Percentiles rank a stretch among this genome's conserved stretches.
phyloP scores from a whole-genome alignment of 78 protist species.

The Chrysochromulina tobinii region DNA sequence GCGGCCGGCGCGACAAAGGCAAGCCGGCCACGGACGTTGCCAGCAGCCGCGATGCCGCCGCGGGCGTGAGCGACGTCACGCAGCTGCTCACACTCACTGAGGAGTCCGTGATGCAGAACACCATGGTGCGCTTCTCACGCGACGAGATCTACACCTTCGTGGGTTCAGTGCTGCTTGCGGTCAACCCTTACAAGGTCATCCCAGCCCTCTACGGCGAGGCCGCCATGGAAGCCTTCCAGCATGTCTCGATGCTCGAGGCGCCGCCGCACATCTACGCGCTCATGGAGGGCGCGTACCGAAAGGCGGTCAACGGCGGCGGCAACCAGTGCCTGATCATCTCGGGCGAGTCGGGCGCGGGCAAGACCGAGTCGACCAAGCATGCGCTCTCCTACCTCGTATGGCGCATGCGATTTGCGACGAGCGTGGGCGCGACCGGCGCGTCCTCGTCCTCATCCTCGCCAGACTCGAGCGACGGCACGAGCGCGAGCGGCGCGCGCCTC shows the following conservation, averaged over 20 bases:
- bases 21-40: too few species aligned
- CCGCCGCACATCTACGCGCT: conserved; percentile 2
- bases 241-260: too few species aligned
- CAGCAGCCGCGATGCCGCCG: too few species aligned
- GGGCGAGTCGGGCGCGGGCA: conserved; percentile 95
- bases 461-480: too few species aligned
- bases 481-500: too few species aligned
- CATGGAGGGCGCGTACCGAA: neutral
- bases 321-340: conserved; percentile 71
- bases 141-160: neutral
- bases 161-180: neutral
- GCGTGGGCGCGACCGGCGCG: neutral
- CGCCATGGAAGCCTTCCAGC: too few species aligned
- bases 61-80: too few species aligned
- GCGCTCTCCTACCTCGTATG: conserved; percentile 33
- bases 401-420: too few species aligned
- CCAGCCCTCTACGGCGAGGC: neutral
- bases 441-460: conserved; percentile 3
- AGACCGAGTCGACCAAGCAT: conserved; percentile 71
- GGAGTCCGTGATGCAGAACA: too few species aligned
- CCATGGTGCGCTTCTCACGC: neutral
- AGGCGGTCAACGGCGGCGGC: neutral
- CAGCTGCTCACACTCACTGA: too few species aligned
- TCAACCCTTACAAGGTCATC: neutral
- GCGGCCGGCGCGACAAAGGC: too few species aligned